Base-by-base conservation (phyloP, 768 basidiomycete species). In the Russula compacta region DNA sequence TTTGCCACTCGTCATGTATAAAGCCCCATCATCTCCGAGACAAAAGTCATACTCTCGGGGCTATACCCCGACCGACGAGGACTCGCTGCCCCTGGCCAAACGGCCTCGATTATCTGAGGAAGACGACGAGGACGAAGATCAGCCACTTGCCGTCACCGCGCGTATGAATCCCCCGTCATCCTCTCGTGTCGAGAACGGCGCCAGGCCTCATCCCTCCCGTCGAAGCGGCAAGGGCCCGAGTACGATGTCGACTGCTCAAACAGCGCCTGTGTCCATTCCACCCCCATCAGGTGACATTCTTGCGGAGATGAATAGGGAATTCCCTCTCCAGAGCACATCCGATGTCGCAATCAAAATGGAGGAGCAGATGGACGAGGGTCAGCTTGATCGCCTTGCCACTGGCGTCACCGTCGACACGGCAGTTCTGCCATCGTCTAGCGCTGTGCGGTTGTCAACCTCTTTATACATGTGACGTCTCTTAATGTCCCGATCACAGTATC, bases 351-450 rank as follows among this genome's bases (percentile, higher is more conserved):
- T 88, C 63, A 90, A 89, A 69, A 71, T 86, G 2, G 90, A 92
- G 70, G 90, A 88, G 51, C 85, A 83, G 70, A 81, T 92, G 79
- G 86, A 90, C 52, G 88, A 88, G 67, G 78, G 80, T 35, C 88
- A 92, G 69, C 73, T 92, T 17, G 83, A 81, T 50, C 81, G 90
- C 43, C 77, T 95, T 56, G 86, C 86, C 15, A 89, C 87, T 15
- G 91, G 90, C 33, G 85, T 90, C 6, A 85, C 90, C 3, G 79
- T 92, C 3, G 90, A 93, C 69, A 78, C 84, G 8, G 78, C 76
- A 29, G 77, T 74, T 64, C 66, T 75, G 63, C 65, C 73, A 61
- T 75, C 81, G 17, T 71, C 79, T 57, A 54, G 52, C 44, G 76
- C 74, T 60, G 83, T 86, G 71, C 66, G 81, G 71, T 21, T 35